Evolutionary conservation across 192 early-diverging fungal genomes (phyloP).

Genomic region (Coemansia sp.): DNA sequence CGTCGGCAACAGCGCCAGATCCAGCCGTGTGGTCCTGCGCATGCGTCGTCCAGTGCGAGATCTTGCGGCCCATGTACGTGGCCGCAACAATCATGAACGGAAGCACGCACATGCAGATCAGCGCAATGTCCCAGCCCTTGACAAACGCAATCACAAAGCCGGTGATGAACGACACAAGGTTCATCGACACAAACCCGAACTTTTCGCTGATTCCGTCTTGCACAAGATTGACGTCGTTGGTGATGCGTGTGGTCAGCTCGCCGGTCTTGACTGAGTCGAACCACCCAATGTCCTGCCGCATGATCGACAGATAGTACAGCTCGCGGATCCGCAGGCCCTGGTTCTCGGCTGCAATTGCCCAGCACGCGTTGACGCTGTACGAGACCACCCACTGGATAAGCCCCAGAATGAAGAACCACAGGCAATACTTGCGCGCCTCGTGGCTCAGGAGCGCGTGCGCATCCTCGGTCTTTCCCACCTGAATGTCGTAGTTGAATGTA

Average conservation of each 20-base stretch:
- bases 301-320: conserved; percentile 73
- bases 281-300: conserved; percentile 88
- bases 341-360: conserved; percentile 55
- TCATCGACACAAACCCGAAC: conserved; percentile 67
- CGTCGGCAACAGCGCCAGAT: conserved; percentile 82
- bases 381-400: conserved; percentile 32
- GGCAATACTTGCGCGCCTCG: conserved; percentile 38
- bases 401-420: conserved; percentile 42
- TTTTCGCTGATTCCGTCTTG: conserved; percentile 90
- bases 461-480: conserved; percentile 4
- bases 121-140: conserved; percentile 77
- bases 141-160: conserved; percentile 80
- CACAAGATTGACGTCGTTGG: conserved; percentile 79
- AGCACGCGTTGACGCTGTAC: conserved; percentile 35
- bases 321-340: conserved; percentile 76
- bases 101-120: conserved; percentile 74
- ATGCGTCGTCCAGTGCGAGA: conserved; percentile 45
- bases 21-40: conserved; percentile 72
- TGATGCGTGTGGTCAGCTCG: conserved; percentile 81
- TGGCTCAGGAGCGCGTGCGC: conserved; percentile 28
- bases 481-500: conserved; percentile 17
- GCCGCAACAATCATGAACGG: conserved; percentile 67
- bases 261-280: conserved; percentile 79
- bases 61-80: conserved; percentile 58
- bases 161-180: conserved; percentile 67